Base-by-base conservation (phyloP, 176 grass and related monocot species). In the Bonia amplexicaulis region DNA sequence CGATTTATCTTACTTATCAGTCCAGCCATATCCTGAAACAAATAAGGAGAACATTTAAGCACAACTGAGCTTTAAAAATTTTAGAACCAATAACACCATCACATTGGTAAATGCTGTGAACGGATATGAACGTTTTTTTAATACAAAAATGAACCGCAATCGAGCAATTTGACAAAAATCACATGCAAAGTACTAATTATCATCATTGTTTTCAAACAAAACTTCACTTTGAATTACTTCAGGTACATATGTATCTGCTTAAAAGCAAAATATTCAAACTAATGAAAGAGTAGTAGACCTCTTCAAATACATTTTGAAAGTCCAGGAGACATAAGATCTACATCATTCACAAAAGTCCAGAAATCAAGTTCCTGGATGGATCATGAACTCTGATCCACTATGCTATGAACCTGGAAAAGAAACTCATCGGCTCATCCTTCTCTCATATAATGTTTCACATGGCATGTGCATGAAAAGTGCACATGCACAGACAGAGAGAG, bases 1-100 rank as follows among this genome's bases (percentile, higher is more conserved):
- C 93, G 88, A 87, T 99, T 99, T 86, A 99, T 99, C 66, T 99
- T 99, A 85, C 93, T 99, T 91, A 99, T 99, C 33, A 99, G 90
- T 85, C 97, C 97, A 84, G 90, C 93, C 97, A 99, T 99, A 91
- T 99, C 97, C 97, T 99, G 84, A 89, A 96, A 89, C 31, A 82
- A 82, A 83, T 31, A 78, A 81, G 35, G 53, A 80, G 16, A 9
- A 80, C 61, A 46, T 55, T 52, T 29, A 85, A 85, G n/a, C 6
- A 78, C 42, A 83, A 25, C 3, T 67, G 1, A 84, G 49, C 49
- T 17, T 29, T 37, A 73, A 23, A n/a, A 51, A 22, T 74, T 52
- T 60, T 4, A 2, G 82, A 68, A 69, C 40, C 61, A 81, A 85
- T 69, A 87, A 52, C 71, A 75, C 25, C 45, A 37, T 71, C 25